phyloP scores from a whole-genome alignment of 2,329 filamentous ascomycete species.

The Calonectria pseudoreteaudii region DNA sequence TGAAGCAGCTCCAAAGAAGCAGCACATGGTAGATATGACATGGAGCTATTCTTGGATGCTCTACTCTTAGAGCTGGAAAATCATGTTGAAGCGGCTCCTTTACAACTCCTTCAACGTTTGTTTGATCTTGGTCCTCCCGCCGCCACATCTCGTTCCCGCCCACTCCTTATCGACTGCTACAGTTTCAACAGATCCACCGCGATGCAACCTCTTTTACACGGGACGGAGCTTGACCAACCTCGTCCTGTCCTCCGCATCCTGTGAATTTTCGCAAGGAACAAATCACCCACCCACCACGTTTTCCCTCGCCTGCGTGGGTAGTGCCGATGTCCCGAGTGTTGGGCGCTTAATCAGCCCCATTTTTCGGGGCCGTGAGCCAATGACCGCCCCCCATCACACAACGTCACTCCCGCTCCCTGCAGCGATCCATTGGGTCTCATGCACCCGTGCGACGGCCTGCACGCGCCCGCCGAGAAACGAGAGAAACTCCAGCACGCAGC shows the following conservation, averaged over 20 bases:
- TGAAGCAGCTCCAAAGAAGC: background rate
- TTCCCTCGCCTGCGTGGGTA: background rate
- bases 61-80: background rate
- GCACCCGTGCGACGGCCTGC: slow-evolving; percentile 5
- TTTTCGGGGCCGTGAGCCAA: background rate
- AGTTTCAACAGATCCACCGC: slow-evolving; percentile 5
- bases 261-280: background rate
- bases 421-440: slow-evolving; percentile 23
- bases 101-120: background rate
- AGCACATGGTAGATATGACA: too few relatives aligned
- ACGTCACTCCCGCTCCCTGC: slow-evolving; percentile 6
- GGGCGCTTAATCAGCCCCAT: slow-evolving; percentile 17
- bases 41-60: background rate
- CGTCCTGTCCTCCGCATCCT: background rate
- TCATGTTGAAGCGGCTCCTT: background rate
- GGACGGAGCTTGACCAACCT: slow-evolving; percentile 6
- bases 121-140: background rate
- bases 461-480: slow-evolving; percentile 16
- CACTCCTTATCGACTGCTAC: background rate
- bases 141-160: slow-evolving; percentile 1
- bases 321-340: background rate
- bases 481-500: background rate
- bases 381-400: slow-evolving; percentile 5
- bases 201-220: slow-evolving; percentile 10
- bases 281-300: slow-evolving; percentile 20